phyloP scores from a whole-genome alignment of 2,329 filamentous ascomycete genomes.

The Macroventuria anomochaeta region DNA sequence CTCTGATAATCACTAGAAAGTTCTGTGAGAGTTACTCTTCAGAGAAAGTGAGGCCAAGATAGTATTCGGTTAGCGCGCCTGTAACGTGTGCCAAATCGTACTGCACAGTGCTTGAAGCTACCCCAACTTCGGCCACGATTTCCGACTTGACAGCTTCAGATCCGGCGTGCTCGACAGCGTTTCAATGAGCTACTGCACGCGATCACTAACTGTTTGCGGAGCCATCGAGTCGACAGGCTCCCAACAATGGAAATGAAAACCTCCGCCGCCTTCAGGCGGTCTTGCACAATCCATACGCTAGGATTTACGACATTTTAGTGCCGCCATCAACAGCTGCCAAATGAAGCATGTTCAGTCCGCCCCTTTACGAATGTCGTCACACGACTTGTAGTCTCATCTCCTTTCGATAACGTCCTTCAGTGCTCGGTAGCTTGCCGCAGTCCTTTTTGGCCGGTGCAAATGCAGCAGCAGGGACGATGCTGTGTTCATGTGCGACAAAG shows the following conservation, averaged over 20 bases:
- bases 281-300: not conserved
- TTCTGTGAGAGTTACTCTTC: no score
- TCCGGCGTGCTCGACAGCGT: not conserved
- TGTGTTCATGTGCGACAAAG: not conserved
- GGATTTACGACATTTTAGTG: constrained; percentile 23
- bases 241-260: not conserved
- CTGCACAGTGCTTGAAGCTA: not conserved
- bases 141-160: not conserved
- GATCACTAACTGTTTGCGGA: constrained; percentile 7
- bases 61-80: no score
- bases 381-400: not conserved
- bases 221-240: not conserved
- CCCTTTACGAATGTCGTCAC: not conserved
- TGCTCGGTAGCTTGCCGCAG: not conserved
- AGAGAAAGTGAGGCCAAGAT: no score
- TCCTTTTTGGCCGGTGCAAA: not conserved
- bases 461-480: not conserved
- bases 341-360: constrained; percentile 3
- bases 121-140: not conserved
- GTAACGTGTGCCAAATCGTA: no score
- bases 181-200: constrained; percentile 6
- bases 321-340: constrained; percentile 17
- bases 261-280: not conserved
- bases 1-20: not conserved
- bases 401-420: not conserved